A percentile compares a stretch with the other conserved stretches of the same genome.
Evolutionary conservation across 192 early-diverging fungal genomes (phyloP).

Genomic region (Spizellomyces punctatus): DNA sequence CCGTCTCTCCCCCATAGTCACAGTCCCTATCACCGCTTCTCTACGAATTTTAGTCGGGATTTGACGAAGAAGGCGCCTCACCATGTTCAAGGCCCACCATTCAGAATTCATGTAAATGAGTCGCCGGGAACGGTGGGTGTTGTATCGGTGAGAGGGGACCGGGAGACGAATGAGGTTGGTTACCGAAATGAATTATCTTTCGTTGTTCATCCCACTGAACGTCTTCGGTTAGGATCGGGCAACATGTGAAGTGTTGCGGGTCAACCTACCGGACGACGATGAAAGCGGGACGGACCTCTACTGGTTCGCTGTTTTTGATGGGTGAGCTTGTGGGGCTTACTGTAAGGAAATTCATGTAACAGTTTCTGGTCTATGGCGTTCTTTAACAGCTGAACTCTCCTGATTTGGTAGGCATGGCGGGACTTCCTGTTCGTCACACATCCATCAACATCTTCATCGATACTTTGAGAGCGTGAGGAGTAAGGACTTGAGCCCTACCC

Average conservation of each 20-base stretch:
- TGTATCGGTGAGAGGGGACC: slow-evolving; percentile 8
- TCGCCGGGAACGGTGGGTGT: slow-evolving; percentile 12
- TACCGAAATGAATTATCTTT: too few species aligned
- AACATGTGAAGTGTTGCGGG: not conserved
- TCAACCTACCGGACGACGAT: not conserved
- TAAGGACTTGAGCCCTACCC: not conserved
- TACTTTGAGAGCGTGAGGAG: not conserved
- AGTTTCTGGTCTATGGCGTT: not conserved
- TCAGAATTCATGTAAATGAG: slow-evolving; percentile 15
- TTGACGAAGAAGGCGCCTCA: too few species aligned
- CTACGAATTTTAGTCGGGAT: too few species aligned
- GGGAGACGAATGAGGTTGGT: not conserved
- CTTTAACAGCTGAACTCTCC: not conserved
- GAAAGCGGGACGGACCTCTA: slow-evolving; percentile 2
- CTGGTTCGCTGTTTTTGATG: slow-evolving; percentile 22
- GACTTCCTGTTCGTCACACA: not conserved
- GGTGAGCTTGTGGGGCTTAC: not conserved
- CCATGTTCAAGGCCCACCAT: not conserved
- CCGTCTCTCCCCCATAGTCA: too few species aligned
- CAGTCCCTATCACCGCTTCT: too few species aligned
- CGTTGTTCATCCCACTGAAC: too few species aligned
- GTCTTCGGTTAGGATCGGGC: slow-evolving; percentile 1
- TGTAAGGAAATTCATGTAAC: not conserved
- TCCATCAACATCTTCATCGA: not conserved
- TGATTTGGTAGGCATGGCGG: slow-evolving; percentile 4